Evolutionary conservation across 2,329 filamentous ascomycete species (phyloP).

Genomic region (Ceratocystis lukuohia): DNA sequence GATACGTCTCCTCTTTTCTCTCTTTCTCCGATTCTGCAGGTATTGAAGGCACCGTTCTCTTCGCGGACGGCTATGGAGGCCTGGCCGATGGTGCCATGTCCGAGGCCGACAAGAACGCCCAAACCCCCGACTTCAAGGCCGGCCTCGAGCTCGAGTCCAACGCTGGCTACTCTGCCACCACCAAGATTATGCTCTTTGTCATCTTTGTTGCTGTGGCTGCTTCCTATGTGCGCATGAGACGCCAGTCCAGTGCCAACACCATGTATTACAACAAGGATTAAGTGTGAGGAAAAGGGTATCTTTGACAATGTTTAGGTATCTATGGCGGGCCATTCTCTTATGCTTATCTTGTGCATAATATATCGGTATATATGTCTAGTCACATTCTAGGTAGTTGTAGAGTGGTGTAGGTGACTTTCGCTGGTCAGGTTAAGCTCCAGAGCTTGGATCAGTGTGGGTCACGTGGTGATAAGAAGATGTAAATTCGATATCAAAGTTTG

Average conservation of each 20-base stretch:
- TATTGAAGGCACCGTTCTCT: conserved; percentile 17
- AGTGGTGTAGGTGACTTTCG: not conserved
- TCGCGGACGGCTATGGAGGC: conserved; percentile 15
- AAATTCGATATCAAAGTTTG: conserved; percentile 17
- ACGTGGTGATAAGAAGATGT: conserved; percentile 16
- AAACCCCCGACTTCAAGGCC: conserved; percentile 10
- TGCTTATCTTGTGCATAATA: not conserved
- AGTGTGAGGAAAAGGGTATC: not conserved
- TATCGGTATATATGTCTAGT: not conserved
- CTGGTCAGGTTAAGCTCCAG: not conserved
- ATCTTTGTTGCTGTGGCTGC: conserved; percentile 17
- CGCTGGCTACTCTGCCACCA: conserved; percentile 15
- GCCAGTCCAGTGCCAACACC: not conserved
- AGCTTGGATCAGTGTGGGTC: conserved; percentile 5
- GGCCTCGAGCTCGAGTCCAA: not conserved
- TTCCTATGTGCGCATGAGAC: conserved; percentile 17
- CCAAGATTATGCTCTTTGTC: conserved; percentile 17
- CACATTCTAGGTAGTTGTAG: not conserved
- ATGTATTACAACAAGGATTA: conserved; percentile 14
- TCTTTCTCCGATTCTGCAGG: conserved; percentile 9
- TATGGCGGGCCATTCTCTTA: not conserved
- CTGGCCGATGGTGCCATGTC: conserved; percentile 17
- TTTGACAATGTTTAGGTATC: not conserved
- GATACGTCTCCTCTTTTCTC: conserved; percentile 9
- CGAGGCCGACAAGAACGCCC: conserved; percentile 14